Conservation (phyloP, 768 basidiomycete genomes). For the Boletus subparvulus region DNA sequence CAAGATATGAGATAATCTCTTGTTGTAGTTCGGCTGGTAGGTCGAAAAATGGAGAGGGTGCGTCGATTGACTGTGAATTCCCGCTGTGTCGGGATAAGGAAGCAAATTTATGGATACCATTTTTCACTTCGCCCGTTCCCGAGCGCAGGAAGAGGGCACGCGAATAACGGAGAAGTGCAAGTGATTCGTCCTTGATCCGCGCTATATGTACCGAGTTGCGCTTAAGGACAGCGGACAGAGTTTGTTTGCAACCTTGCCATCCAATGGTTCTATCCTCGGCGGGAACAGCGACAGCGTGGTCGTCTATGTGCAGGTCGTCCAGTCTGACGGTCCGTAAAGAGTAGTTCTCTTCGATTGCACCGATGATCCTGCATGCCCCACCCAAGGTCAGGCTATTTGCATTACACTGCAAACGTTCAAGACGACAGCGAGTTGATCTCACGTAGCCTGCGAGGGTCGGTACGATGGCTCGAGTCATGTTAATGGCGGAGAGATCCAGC, state of each 20-base stretch:
- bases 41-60: conserved; percentile 33
- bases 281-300: conserved; percentile 27
- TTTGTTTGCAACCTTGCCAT: conserved; percentile 33
- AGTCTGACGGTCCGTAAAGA: conserved; percentile 48
- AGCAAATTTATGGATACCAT: neutral
- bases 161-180: conserved; percentile 49
- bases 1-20: conserved; percentile 55
- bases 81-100: conserved; percentile 6
- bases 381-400: conserved; percentile 52
- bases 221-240: conserved; percentile 35
- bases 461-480: conserved; percentile 42
- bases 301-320: conserved; percentile 41
- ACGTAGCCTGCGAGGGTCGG: conserved; percentile 50
- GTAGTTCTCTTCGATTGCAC: conserved; percentile 49
- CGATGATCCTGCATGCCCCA: conserved; percentile 45
- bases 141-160: conserved; percentile 50
- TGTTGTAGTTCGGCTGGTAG: conserved; percentile 60
- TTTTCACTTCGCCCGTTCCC: conserved; percentile 1
- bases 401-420: conserved; percentile 52
- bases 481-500: conserved; percentile 54
- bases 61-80: conserved; percentile 5
- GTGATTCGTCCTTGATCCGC: conserved; percentile 44
- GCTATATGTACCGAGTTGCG: conserved; percentile 46
- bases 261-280: conserved; percentile 24
- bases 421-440: conserved; percentile 47